Evolutionary conservation across 176 grass and related monocot genomes (phyloP).

Genomic region (Neostapfia colusana): DNA sequence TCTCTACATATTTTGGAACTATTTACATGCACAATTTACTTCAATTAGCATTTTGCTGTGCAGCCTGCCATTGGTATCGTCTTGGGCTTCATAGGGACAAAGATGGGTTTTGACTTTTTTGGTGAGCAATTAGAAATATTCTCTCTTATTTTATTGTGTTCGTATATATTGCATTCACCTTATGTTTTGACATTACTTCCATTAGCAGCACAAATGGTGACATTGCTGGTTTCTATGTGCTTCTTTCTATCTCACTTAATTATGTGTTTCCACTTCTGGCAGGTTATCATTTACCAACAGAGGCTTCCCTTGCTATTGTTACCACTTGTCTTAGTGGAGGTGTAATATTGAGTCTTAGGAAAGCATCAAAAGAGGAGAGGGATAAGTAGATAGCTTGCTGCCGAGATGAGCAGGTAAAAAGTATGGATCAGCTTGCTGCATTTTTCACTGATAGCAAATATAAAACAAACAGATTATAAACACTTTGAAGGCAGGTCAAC

Average conservation of each 20-base stretch:
- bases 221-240: conserved; percentile 5
- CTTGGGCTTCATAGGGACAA: conserved; percentile 91
- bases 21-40: not conserved
- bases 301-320: conserved; percentile 79
- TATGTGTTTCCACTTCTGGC: conserved; percentile 20
- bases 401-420: conserved; percentile 26
- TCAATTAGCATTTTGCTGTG: conserved; percentile 44
- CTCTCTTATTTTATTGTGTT: not conserved
- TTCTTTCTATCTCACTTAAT: conserved; percentile 27
- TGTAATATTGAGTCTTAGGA: conserved; percentile 77
- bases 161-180: not conserved
- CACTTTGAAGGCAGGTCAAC: no score
- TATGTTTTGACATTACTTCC: conserved; percentile 9
- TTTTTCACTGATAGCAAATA: conserved; percentile 13
- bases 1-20: conserved; percentile 19
- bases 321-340: conserved; percentile 75
- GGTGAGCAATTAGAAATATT: conserved; percentile 58
- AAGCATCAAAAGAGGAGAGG: conserved; percentile 52
- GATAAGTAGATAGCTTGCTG: conserved; percentile 36
- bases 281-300: conserved; percentile 92
- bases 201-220: not conserved
- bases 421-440: conserved; percentile 18
- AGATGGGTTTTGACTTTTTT: conserved; percentile 88
- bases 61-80: conserved; percentile 89
- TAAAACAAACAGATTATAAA: not conserved